Evolutionary conservation across 805 yeast species (phyloP), one percentile per base, ranked within the genome.

Genomic region (Yueomyces sp.): DNA sequence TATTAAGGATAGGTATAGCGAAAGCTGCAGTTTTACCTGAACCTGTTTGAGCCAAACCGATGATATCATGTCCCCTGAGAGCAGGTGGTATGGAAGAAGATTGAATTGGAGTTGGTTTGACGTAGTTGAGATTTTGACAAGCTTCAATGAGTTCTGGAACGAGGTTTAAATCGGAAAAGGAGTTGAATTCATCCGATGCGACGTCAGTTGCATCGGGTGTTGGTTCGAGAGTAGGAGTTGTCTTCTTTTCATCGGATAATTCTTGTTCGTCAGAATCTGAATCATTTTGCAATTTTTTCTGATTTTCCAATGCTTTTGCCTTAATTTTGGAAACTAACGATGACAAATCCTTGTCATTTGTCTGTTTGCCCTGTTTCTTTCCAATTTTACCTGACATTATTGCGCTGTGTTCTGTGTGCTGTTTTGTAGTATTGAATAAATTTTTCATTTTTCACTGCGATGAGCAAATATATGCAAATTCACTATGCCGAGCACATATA

Each of bases 11-110:
- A 1, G 98, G 98, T 42, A 92, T 77, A 6, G 97, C 96, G 70
- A 92, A 92, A 0, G 98, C 98, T 0, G 97, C 98, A 0, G 98
- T 92, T 63, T 90, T 90, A 50, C 98, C 98, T 3, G 96, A 85
- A 39, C 98, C 98, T 0, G 98, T 90, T 57, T 90, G 96, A 0
- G 98, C 98, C 48, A 90, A 72, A 11, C 98, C 98, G 56, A 90
- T 87, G 40, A 90, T 81, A 65, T 90, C 98, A 50, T 86, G 77
- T 3, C 96, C 96, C 51, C 81, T 77, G 26, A 92, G 65, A 3
- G 95, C 96, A 51, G 83, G 82, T 1, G 97, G 97, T 48, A 90
- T 83, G 9, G 96, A 76, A 62, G 85, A 86, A 5, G 81, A 74
- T 66, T 90, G 98, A 61, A 90, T 92, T 8, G 97, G 95, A 0